Evolutionary conservation across 31 red algal species (phyloP), one percentile per base, ranked within the genome.

Genomic region (Odonthalia washingtoniensis): DNA sequence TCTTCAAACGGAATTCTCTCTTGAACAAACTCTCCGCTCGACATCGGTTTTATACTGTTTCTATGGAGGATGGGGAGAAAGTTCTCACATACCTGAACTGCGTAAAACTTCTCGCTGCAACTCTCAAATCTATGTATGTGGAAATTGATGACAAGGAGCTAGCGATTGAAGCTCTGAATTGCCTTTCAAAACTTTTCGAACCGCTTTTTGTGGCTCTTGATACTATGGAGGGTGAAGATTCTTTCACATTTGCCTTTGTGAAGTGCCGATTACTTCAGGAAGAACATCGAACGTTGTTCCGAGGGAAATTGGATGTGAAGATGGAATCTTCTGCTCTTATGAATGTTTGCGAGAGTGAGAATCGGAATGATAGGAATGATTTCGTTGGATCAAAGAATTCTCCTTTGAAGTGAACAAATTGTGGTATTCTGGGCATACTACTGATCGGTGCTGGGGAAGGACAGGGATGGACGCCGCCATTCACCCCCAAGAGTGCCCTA

Each of bases 1-100:
- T 83, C 3, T 39, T 68, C 14, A 6, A 69, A 49, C 80, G 80
- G 27, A 24, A 68, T 3, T 39, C 80, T n/a, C 27, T 83, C 4
- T 61, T 83, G 28, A 83, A 83, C 17, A 52, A 38, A 40, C 36
- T 86, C 39, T 52, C 42, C 6, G 83, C 69, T 21, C 69, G 83
- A 18, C 45, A 57, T 2, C 40, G 36, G 14, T 76, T 86, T 43
- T 76, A 86, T 46, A 75, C 83, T 1, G 35, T 45, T 5, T 73
- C 34, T 42, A 76, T 86, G 83, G 37, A 46, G 27, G 70, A 86
- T 21, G 69, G 40, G 38, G 83, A 75, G 46, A 57, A 76, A 86
- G 33, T 86, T 2, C 82, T 75, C 1, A 27, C 53, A 27, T 86
- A 73, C 34, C 30, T 75, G 26, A 75, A 40, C 67, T 27, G 40